phyloP scores from a whole-genome alignment of 164 flowering plant species.

The Aristolochia contorta region DNA sequence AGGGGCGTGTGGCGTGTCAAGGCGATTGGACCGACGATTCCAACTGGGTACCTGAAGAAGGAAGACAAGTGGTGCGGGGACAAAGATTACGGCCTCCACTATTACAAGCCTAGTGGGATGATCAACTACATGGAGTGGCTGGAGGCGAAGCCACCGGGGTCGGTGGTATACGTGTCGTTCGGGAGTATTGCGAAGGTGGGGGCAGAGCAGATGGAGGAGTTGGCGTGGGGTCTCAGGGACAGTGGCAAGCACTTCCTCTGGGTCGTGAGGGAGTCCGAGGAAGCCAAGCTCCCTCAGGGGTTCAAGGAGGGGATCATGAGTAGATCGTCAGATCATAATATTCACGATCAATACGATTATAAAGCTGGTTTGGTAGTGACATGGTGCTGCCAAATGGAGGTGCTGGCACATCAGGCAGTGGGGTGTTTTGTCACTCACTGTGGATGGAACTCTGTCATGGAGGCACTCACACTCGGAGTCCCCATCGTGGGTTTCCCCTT shows the following conservation, averaged over 20 bases:
- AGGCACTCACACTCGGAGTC: constrained; percentile 27
- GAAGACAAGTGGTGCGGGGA: constrained; percentile 9
- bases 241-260: constrained; percentile 31
- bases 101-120: constrained; percentile 1
- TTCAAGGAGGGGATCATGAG: constrained; percentile 11
- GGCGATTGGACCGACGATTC: constrained; percentile 27
- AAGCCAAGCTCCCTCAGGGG: constrained; percentile 16
- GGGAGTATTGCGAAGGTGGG: constrained; percentile 24
- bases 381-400: constrained; percentile 32
- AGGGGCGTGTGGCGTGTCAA: constrained; percentile 4
- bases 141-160: not conserved
- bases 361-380: constrained; percentile 28
- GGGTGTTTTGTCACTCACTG: constrained; percentile 35
- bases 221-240: constrained; percentile 32
- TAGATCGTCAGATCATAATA: no score
- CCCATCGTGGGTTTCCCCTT: constrained; percentile 28
- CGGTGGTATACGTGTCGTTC: constrained; percentile 19
- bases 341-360: no score
- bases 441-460: constrained; percentile 37
- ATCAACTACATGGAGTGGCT: constrained; percentile 5
- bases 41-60: constrained; percentile 16
- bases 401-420: constrained; percentile 20
- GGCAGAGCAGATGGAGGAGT: constrained; percentile 17
- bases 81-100: constrained; percentile 5
- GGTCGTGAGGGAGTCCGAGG: constrained; percentile 19